Evolutionary conservation across 1,139 yeast genomes (phyloP).

Genomic region (Hyphopichia pseudoburtonii): DNA sequence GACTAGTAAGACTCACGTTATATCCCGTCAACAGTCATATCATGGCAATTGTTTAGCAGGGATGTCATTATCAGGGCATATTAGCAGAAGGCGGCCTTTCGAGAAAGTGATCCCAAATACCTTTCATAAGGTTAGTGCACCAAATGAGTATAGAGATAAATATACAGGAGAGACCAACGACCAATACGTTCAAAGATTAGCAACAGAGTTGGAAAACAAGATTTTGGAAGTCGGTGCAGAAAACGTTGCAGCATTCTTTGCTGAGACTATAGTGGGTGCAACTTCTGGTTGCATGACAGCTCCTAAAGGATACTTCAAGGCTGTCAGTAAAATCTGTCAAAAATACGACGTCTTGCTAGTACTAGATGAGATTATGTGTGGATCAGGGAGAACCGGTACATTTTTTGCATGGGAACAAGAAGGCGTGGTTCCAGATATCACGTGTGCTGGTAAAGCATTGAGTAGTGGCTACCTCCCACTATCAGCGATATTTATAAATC

Average conservation of each 20-base stretch:
- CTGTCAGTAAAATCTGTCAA: slow-evolving; percentile 12
- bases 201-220: slow-evolving; percentile 16
- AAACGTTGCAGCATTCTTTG: slow-evolving; percentile 13
- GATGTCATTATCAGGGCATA: slow-evolving; percentile 16
- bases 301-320: slow-evolving; percentile 14
- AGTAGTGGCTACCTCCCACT: slow-evolving; percentile 19
- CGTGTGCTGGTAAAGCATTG: slow-evolving; percentile 17
- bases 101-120: slow-evolving; percentile 11
- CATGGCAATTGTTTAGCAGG: slow-evolving; percentile 21
- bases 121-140: slow-evolving; percentile 15
- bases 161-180: slow-evolving; percentile 12
- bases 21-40: slow-evolving; percentile 18
- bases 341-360: slow-evolving; percentile 15
- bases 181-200: slow-evolving; percentile 13
- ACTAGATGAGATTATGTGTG: slow-evolving; percentile 18
- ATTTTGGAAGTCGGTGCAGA: slow-evolving; percentile 16
- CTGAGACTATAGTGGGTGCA: slow-evolving; percentile 14
- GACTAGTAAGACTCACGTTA: slow-evolving; percentile 13
- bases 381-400: slow-evolving; percentile 17
- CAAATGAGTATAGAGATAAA: slow-evolving; percentile 13
- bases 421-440: slow-evolving; percentile 17
- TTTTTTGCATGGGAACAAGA: slow-evolving; percentile 19
- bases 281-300: slow-evolving; percentile 14
- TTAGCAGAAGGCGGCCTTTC: slow-evolving; percentile 13
- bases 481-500: slow-evolving; percentile 15